Evolutionary conservation across 768 basidiomycete species (phyloP), one percentile per base, ranked within the genome.

Genomic region (Mycena galericulata): DNA sequence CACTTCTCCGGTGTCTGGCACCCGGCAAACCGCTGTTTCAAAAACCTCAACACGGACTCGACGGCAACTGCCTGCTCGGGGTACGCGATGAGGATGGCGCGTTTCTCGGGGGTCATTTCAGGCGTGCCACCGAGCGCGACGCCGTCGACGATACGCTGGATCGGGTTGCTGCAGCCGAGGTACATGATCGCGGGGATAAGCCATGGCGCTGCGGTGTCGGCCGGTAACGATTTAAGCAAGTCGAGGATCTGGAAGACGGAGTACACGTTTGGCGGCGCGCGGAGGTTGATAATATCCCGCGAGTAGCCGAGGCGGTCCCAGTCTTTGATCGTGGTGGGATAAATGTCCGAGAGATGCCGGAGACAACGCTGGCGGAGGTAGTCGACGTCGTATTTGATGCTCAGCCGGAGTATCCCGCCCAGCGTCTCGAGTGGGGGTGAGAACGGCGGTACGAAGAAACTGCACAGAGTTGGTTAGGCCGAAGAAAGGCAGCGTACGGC

Each of bases 361-460:
- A 69, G 62, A 24, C 57, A 59, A 4, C 68, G 68, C 36, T 49
- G 41, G 3, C 50, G 30, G 43, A 69, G 68, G 20, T 69, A 61
- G 32, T 50, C 47, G 24, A 69, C 68, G 58, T 69, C 68, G 60
- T 70, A 70, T 57, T 70, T 70, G 45, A 50, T 60, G 32, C 53
- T 56, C 24, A 70, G 46, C 26, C 64, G 69, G 49, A 70, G 65
- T 6, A 70, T 63, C 12, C 57, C 69, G 8, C 29, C 17, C 14
- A 65, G 62, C 18, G 41, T 60, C 1, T 63, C 62, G 43, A 69
- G 58, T 8, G 62, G 14, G 2, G 62, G 68, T 1, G 58, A 2
- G 27, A 62, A 66, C 7, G 65, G 61, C 10, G 64, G 65, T 11
- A 70, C 54, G 47, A 66, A 70, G 60, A 66, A 70, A 24, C 64